phyloP scores from a whole-genome alignment of 2,329 filamentous ascomycete genomes.

The Apiospora aurea region DNA sequence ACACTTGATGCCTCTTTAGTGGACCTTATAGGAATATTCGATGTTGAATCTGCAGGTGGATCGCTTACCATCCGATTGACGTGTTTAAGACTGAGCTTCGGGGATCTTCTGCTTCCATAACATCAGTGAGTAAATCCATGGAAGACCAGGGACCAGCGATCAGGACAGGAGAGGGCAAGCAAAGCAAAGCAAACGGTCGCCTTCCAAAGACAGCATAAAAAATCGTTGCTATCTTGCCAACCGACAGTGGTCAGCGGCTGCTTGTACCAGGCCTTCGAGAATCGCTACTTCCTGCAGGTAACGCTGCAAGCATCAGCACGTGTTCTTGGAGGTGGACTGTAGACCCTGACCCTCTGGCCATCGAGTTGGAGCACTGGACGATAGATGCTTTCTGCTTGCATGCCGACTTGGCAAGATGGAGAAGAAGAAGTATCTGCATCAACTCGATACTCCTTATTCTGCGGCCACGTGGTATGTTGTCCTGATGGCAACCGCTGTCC shows the following conservation, averaged over 20 bases:
- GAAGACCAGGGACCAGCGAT: not conserved
- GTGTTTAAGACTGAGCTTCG: not conserved
- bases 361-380: not conserved
- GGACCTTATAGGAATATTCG: not conserved
- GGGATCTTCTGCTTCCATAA: not conserved
- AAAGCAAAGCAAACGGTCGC: not conserved
- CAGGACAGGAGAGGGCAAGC: not conserved
- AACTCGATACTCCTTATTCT: conserved; percentile 71
- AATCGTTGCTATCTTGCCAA: not conserved
- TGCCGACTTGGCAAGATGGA: conserved; percentile 47
- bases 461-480: conserved; percentile 61
- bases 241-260: not conserved
- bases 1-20: not conserved
- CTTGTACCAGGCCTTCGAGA: not conserved
- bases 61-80: not conserved
- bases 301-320: not conserved
- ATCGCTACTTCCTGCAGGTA: not conserved
- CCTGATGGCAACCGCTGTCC: not conserved
- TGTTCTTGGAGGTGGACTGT: not conserved
- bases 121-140: not conserved
- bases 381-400: not conserved
- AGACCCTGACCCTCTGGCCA: not conserved
- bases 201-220: not conserved
- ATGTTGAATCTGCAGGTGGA: not conserved
- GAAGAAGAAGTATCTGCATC: conserved; percentile 67